Base-by-base conservation (phyloP, 768 basidiomycete genomes). In the Peribolospora kevripleyi region DNA sequence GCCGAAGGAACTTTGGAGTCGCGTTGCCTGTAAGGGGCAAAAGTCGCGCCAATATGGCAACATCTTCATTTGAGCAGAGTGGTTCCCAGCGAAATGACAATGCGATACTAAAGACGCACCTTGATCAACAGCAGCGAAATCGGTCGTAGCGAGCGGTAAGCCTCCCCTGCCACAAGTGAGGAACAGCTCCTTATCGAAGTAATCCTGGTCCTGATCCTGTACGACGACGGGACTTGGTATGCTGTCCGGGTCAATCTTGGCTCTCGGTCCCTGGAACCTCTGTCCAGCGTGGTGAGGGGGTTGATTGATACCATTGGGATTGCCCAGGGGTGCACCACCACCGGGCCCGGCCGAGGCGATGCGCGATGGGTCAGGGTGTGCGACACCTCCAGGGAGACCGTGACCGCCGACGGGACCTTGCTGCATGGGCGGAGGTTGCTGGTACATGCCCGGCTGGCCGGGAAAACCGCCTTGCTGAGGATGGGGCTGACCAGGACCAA, bases 111-210 rank as follows among this genome's bases (percentile, higher is more conserved):
- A 53, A 37, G 7, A 61, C 66, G 57, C 53, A 75, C 80, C 91
- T 74, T 97, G 87, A 70, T 98, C 91, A 55, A 95, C 74, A n/a
- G 84, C 79, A 55, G 80, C 70, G 61, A 76, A 91, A 61, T 91
- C 84, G 0, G 85, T 81, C 5, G 82, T 86, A n/a, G 81, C 79
- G 11, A 86, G 70, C 0, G 91, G 93, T 0, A 78, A 78, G 9
- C 70, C 56, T 61, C 78, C 80, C 43, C 70, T 69, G 0, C 74
- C 74, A 10, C 80, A 69, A 7, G 78, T 79, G 70, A 75, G 72
- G 60, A 78, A 85, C 45, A 75, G 70, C 61, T 82, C 62, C 11
- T 61, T 75, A 25, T 75, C 70, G 62, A 82, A 78, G 79, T 83
- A 86, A 71, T 75, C 69, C 59, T 82, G 78, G 73, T 95, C 90